A percentile compares a stretch with the other conserved stretches of the same genome.
These are phyloP conservation scores for Vigna unguiculata DNA, from an alignment of 306 rosid genomes.

Conservation along the genomic window DNA sequence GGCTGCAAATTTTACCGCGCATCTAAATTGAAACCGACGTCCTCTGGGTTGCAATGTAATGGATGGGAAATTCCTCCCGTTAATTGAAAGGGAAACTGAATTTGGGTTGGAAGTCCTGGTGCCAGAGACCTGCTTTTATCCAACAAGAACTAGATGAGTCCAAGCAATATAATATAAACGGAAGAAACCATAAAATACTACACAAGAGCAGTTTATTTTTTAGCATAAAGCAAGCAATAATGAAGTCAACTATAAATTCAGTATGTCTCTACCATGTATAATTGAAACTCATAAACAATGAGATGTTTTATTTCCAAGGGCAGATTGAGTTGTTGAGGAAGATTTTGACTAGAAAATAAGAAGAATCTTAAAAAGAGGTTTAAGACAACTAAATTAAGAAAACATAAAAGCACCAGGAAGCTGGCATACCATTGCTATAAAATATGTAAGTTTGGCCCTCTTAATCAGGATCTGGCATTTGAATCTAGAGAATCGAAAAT, in stretches of 20 bases:
- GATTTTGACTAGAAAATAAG: background rate
- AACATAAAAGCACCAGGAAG: background rate
- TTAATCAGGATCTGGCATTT: too few species aligned
- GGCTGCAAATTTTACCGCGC: constrained; percentile 65
- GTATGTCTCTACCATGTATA: background rate
- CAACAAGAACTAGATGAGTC: constrained; percentile 39
- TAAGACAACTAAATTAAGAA: background rate
- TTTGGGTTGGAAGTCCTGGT: constrained; percentile 56
- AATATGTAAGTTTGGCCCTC: too few species aligned
- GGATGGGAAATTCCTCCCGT: constrained; percentile 62
- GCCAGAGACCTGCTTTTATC: constrained; percentile 58
- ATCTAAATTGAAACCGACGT: constrained; percentile 59
- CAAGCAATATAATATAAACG: background rate
- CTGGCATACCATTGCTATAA: background rate
- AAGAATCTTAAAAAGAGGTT: background rate
- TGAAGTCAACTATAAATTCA: background rate
- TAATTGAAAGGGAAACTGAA: constrained; percentile 68
- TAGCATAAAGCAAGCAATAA: constrained; percentile 5
- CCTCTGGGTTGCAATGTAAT: constrained; percentile 51
- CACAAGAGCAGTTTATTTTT: background rate
- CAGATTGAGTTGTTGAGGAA: background rate
- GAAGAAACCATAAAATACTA: background rate
- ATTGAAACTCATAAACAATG: constrained; percentile 22
- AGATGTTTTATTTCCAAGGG: background rate
- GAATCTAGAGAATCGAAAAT: too few species aligned